Evolutionary conservation across 2,329 filamentous ascomycete genomes (phyloP).

Genomic region (Boeremia lycopersici): DNA sequence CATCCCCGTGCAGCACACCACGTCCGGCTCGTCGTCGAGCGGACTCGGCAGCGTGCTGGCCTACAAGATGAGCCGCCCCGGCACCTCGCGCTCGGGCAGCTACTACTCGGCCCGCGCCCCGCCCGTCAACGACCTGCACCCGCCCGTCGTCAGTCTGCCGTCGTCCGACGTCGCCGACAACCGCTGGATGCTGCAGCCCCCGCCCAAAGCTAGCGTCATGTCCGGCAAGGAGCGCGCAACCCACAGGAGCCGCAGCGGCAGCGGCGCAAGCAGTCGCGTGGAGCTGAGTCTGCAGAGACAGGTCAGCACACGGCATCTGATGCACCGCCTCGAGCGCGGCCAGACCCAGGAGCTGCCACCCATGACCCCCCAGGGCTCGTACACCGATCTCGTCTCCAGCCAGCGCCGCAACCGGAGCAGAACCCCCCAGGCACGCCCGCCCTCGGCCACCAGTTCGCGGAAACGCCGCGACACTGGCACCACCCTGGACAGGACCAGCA

Average conservation of each 20-base stretch:
- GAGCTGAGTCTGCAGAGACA: constrained; percentile 47
- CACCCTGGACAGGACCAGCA: constrained; percentile 29
- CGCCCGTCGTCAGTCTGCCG: constrained; percentile 79
- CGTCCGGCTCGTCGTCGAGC: constrained; percentile 41
- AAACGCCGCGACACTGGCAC: constrained; percentile 39
- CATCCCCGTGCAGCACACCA: constrained; percentile 39
- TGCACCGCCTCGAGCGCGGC: constrained; percentile 44
- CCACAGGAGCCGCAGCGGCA: constrained; percentile 64
- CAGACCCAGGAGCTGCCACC: constrained; percentile 44
- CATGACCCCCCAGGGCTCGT: constrained; percentile 46
- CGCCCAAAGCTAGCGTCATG: constrained; percentile 89
- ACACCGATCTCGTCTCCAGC: constrained; percentile 30
- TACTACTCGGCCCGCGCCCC: constrained; percentile 59
- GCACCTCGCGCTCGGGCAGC: constrained; percentile 40
- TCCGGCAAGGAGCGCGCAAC: constrained; percentile 76
- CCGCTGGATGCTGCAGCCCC: constrained; percentile 91
- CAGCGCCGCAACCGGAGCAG: constrained; percentile 42
- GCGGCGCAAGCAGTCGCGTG: constrained; percentile 49
- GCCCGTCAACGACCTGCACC: constrained; percentile 84
- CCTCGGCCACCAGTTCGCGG: constrained; percentile 38
- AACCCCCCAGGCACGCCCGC: constrained; percentile 35
- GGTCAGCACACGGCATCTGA: constrained; percentile 47
- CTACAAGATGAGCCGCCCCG: constrained; percentile 30
- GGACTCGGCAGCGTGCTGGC: constrained; percentile 33
- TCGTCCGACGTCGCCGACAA: constrained; percentile 72